Evolutionary conservation across 2,329 filamentous ascomycete genomes (phyloP).

Genomic region (Pseudocercospora musae): DNA sequence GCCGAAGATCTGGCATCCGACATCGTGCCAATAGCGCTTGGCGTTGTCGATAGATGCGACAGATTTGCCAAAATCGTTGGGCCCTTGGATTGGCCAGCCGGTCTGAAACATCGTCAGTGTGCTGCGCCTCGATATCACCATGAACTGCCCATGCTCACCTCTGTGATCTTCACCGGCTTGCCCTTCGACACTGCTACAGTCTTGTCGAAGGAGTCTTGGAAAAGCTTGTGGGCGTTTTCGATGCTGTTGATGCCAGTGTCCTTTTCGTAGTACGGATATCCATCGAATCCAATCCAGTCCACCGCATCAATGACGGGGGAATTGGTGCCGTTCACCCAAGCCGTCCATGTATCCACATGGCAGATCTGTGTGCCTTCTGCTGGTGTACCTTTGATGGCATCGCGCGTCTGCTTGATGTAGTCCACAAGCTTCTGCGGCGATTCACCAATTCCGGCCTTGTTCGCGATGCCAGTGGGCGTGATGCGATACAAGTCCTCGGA

Average conservation of each 20-base stretch:
- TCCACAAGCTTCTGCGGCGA: constrained; percentile 59
- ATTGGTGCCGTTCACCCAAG: constrained; percentile 71
- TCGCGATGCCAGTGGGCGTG: constrained; percentile 64
- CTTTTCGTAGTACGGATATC: constrained; percentile 78
- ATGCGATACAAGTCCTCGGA: constrained; percentile 70
- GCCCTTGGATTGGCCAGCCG: constrained; percentile 76
- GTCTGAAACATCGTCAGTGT: constrained; percentile 51
- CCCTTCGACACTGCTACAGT: constrained; percentile 59
- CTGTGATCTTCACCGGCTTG: constrained; percentile 76
- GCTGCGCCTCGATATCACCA: too few relatives aligned
- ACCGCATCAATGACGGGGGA: constrained; percentile 62
- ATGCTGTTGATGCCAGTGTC: constrained; percentile 62
- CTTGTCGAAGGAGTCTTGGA: constrained; percentile 61
- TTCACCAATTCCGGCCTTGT: constrained; percentile 61
- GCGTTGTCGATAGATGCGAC: constrained; percentile 66
- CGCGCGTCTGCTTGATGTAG: constrained; percentile 69
- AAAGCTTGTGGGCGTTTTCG: constrained; percentile 61
- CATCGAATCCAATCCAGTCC: constrained; percentile 81
- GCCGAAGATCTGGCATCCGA: constrained; percentile 68
- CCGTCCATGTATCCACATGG: constrained; percentile 81
- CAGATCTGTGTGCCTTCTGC: constrained; percentile 59
- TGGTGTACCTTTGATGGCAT: constrained; percentile 60
- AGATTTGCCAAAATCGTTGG: constrained; percentile 57
- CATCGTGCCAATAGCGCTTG: constrained; percentile 74
- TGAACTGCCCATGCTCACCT: constrained; percentile 41